Evolutionary conservation across 2,329 filamentous ascomycete species (phyloP).

Genomic region (Colletotrichum sp.): DNA sequence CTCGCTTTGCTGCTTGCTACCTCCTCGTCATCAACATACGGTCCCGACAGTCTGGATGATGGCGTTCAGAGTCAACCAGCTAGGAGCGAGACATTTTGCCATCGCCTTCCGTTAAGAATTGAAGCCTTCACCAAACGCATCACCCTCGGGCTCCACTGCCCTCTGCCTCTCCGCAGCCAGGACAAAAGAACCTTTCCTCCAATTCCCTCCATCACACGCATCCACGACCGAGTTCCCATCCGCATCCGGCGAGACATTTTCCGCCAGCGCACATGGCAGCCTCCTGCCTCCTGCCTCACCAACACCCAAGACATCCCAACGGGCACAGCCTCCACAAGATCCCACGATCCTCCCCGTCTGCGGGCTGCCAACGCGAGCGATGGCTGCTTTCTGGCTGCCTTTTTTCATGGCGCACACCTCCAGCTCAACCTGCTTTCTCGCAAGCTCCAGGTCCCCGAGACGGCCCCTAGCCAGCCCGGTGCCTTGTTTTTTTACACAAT

Average conservation of each 20-base stretch:
- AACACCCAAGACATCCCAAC: not conserved
- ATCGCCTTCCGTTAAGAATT: not conserved
- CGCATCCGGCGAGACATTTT: conserved; percentile 14
- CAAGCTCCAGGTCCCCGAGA: conserved; percentile 10
- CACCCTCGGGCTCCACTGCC: not conserved
- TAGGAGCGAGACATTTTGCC: conserved; percentile 4
- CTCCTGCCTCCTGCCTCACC: conserved; percentile 6
- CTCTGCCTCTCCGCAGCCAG: not conserved
- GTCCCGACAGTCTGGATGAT: conserved; percentile 14
- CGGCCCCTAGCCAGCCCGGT: not conserved
- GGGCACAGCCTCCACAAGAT: conserved; percentile 20
- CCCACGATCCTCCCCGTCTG: not conserved
- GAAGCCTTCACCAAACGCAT: not conserved
- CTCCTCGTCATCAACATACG: conserved; percentile 2
- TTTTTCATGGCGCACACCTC: not conserved
- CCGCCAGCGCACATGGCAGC: conserved; percentile 19
- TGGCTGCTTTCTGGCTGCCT: not conserved
- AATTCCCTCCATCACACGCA: not conserved
- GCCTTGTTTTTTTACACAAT: not conserved
- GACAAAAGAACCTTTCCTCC: conserved; percentile 1
- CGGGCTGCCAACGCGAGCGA: not conserved
- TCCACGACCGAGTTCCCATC: not conserved
- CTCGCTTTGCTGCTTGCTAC: not conserved
- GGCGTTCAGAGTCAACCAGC: conserved; percentile 3
- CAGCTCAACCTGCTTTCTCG: not conserved